Evolutionary conservation across 768 basidiomycete species (phyloP), one percentile per base, ranked within the genome.

Genomic region (Mycena floridula): DNA sequence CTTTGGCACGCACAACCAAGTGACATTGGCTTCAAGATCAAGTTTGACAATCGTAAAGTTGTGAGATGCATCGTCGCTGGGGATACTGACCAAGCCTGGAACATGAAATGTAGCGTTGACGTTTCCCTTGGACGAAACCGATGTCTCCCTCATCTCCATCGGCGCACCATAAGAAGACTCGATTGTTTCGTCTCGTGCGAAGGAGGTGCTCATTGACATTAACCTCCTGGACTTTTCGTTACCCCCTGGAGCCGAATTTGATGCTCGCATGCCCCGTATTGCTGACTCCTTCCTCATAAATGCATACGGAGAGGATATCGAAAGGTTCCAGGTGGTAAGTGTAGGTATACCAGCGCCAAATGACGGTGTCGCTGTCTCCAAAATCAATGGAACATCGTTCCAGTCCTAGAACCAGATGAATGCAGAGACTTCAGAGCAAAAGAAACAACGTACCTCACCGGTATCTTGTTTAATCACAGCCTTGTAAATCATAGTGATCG

Each of bases 291-390:
- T 18, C 13, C 18, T 35, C 32, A 13, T 35, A 18, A 12, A 35
- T 3, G 25, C 18, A 35, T 36, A 35, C 7, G 55, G 54, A 8
- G 45, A 43, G 15, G 57, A 50, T 3, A 60, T 49, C 1, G 62
- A 62, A 4, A 73, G 51, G 9, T 54, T 64, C 67, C 70, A 73
- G 0, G 67, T 61, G 2, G 54, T 37, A 1, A 74, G 64, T 4
- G 45, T 48, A 2, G 72, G 70, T 3, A 70, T 54, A 1, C 46
- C 54, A 16, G 68, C 42, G 5, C 69, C 69, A 40, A 68, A 71
- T 0, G 71, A 67, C 0, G 70, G 70, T 2, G 63, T 57, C 1
- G 67, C 63, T 0, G 72, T 76, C 51, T 74, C 70, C 7, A 74
- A 65, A 1, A 62, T 66, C 3, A 73, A 52, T 2, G 66, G 58